Evolutionary conservation across 208 protist species (phyloP).

Genomic region (Phytomonas serpens): DNA sequence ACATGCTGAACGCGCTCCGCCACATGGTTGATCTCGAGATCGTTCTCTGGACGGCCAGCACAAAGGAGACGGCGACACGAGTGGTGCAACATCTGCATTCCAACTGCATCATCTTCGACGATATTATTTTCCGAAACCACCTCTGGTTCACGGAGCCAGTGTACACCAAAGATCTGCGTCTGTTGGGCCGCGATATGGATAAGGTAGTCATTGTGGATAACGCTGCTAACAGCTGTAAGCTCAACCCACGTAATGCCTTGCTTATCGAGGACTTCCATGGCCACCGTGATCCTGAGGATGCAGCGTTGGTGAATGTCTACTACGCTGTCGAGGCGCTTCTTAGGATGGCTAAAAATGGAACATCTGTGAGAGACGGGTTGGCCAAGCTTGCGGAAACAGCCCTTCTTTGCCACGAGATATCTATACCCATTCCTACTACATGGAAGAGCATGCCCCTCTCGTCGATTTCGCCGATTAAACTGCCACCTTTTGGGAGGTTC

Average conservation of each 20-base stretch:
- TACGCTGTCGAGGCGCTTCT: constrained; percentile 77
- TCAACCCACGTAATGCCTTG: constrained; percentile 77
- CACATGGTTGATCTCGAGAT: constrained; percentile 85
- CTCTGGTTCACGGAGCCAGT: constrained; percentile 89
- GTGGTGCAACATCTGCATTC: constrained; percentile 79
- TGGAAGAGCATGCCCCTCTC: constrained; percentile 65
- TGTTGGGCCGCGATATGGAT: constrained; percentile 88
- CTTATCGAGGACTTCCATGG: constrained; percentile 88
- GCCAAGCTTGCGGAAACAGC: constrained; percentile 38
- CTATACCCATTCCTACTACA: constrained; percentile 42
- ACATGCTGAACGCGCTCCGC: constrained; percentile 78
- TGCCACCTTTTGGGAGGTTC: constrained; percentile 71
- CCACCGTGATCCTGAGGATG: constrained; percentile 39
- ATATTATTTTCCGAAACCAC: constrained; percentile 79
- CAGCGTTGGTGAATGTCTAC: constrained; percentile 84
- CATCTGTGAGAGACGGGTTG: constrained; percentile 41
- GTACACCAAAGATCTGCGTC: constrained; percentile 89
- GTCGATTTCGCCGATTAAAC: constrained; percentile 69
- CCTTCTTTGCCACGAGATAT: constrained; percentile 53
- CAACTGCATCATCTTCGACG: constrained; percentile 75
- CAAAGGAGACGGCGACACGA: constrained; percentile 73
- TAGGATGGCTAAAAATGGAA: constrained; percentile 25
- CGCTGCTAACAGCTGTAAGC: constrained; percentile 86
- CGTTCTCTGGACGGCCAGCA: constrained; percentile 90
- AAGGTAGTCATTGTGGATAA: constrained; percentile 89